Base-by-base conservation (phyloP, 768 basidiomycete genomes). In the Tricholoma bakamatsutake region DNA sequence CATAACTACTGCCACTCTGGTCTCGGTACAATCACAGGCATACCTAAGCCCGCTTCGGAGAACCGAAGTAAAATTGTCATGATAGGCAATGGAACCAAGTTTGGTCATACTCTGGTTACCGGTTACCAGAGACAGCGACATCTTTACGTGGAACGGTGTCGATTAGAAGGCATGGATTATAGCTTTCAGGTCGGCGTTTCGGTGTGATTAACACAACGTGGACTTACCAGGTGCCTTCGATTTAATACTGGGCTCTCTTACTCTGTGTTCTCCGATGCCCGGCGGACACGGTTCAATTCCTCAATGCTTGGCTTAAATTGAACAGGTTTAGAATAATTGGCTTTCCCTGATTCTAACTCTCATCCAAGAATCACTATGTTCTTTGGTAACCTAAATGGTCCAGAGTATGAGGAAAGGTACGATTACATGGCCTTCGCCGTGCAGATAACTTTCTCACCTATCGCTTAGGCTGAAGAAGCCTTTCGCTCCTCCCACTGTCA, bases 401-500 rank as follows among this genome's bases (percentile, higher is more conserved):
- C 72, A 50, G 76, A 77, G 63, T 77, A 76, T 55, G 70, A 74
- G 54, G 67, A 64, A 47, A 69, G 74, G 75, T 74, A 52, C 13
- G 65, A 50, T 39, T 34, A 13, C 18, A 4, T 18, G 28, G 21
- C 33, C 18, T 1, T 49, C 35, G 7, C 42, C 15, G 24, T 42
- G 21, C 15, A 17, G 21, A 24, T 24, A 11, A 3, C 8, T 35
- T 9, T 35, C 28, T 49, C 30, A 24, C 30, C n/a, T 13, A 54
- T 51, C 11, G 42, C 30, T 17, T 37, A 80, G 79, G 57, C 64
- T 76, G 46, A 64, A 66, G 35, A 73, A 67, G 57, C 76, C 80
- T 4, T 84, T 81, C 62, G 64, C 65, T 17, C 81, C 81, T 8
- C 80, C 81, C 3, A 72, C 65, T 11, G 70, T 76, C 13, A 78